phyloP scores from a whole-genome alignment of 2,329 filamentous ascomycete species.

The Fusarium ramigenum region DNA sequence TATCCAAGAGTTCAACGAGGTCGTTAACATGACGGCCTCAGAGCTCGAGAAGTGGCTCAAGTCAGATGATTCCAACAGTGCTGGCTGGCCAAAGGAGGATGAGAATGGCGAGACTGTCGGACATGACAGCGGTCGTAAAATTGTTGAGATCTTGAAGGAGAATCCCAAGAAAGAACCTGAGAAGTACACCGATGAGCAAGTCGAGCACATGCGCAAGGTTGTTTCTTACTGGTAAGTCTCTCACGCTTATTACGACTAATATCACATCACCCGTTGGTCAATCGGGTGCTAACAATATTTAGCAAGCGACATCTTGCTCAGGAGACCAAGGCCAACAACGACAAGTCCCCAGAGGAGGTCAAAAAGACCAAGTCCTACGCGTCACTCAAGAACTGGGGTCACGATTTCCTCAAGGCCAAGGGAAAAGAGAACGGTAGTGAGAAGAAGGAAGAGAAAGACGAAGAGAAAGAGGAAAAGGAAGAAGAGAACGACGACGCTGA shows the following conservation, averaged over 20 bases:
- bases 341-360: conserved; percentile 57
- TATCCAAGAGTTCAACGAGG: conserved; percentile 68
- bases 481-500: conserved; percentile 9
- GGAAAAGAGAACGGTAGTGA: conserved; percentile 17
- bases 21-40: conserved; percentile 71
- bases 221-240: conserved; percentile 64
- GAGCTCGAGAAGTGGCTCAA: conserved; percentile 71
- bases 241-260: neutral
- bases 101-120: conserved; percentile 69
- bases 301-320: conserved; percentile 72
- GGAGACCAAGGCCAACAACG: conserved; percentile 65
- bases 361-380: conserved; percentile 64
- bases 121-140: conserved; percentile 70
- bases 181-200: conserved; percentile 63
- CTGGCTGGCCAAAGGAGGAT: conserved; percentile 69
- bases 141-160: conserved; percentile 69
- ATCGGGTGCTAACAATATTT: neutral
- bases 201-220: conserved; percentile 70
- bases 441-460: conserved; percentile 20
- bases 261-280: rapidly evolving
- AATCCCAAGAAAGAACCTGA: conserved; percentile 67
- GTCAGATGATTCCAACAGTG: conserved; percentile 63
- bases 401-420: conserved; percentile 59
- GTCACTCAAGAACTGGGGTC: conserved; percentile 70
- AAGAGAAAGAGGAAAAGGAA: conserved; percentile 18